These are phyloP conservation scores for Cucurbita argyrosperma DNA, from an alignment of 306 rosid genomes.

Conservation along the genomic window DNA sequence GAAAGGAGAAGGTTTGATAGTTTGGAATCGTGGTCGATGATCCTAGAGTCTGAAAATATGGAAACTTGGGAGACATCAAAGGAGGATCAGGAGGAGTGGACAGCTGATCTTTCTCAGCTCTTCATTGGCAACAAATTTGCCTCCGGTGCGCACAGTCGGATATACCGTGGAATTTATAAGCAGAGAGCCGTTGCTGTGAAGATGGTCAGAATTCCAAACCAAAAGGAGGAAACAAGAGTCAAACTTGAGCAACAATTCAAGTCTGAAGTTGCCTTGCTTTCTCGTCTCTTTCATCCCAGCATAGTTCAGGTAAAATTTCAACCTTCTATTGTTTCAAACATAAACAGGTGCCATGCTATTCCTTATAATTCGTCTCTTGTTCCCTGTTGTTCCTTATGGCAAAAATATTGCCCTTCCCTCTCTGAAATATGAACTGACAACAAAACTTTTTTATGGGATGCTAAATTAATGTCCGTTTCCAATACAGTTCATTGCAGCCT, in stretches of 20 bases:
- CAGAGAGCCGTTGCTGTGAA: slow-evolving; percentile 96
- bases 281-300: slow-evolving; percentile 85
- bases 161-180: slow-evolving; percentile 92
- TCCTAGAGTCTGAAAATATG: slow-evolving; percentile 85
- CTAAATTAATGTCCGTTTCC: background rate
- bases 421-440: background rate
- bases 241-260: slow-evolving; percentile 77
- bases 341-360: background rate
- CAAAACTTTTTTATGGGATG: background rate
- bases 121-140: slow-evolving; percentile 93
- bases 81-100: slow-evolving; percentile 91
- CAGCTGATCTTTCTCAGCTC: slow-evolving; percentile 86
- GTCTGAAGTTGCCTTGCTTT: slow-evolving; percentile 86
- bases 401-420: background rate
- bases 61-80: slow-evolving; percentile 86
- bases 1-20: slow-evolving; percentile 85
- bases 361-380: background rate
- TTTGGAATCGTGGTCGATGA: slow-evolving; percentile 98
- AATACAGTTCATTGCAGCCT: slow-evolving; percentile 82
- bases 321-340: background rate
- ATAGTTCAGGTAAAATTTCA: slow-evolving; percentile 63
- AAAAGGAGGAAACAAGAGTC: slow-evolving; percentile 52
- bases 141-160: slow-evolving; percentile 86
- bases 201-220: slow-evolving; percentile 89
- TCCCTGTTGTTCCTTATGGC: background rate